A percentile compares a stretch with the other conserved stretches of the same genome.
Evolutionary conservation across 2,329 filamentous ascomycete genomes (phyloP).

Genomic region (Fusarium sp.): DNA sequence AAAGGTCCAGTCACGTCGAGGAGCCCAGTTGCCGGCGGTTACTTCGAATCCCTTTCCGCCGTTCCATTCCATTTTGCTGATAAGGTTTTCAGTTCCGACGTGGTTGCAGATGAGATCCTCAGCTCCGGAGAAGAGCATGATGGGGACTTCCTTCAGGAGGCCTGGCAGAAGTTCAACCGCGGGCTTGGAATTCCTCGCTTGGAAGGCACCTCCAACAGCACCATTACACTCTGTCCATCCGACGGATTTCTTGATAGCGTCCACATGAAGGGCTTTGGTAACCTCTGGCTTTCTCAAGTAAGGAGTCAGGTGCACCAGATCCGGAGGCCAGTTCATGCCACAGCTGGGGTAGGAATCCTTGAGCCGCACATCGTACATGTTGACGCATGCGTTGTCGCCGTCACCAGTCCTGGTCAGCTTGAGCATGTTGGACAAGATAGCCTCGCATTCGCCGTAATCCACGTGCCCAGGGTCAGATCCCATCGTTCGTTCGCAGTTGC

Average conservation of each 20-base stretch:
- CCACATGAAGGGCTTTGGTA: constrained; percentile 83
- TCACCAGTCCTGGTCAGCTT: constrained; percentile 71
- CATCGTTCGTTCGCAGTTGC: constrained; percentile 76
- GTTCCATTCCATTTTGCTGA: constrained; percentile 92
- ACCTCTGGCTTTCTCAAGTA: constrained; percentile 91
- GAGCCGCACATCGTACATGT: constrained; percentile 97
- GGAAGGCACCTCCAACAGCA: constrained; percentile 81
- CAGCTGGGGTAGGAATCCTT: constrained; percentile 85
- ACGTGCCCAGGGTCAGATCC: constrained; percentile 67
- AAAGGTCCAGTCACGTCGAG: constrained; percentile 94
- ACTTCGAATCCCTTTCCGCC: constrained; percentile 92
- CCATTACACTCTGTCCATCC: constrained; percentile 95
- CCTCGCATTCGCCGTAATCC: constrained; percentile 80
- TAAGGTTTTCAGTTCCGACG: constrained; percentile 90
- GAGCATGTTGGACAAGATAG: constrained; percentile 81
- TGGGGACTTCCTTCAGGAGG: constrained; percentile 81
- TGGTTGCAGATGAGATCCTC: constrained; percentile 98
- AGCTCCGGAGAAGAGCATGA: constrained; percentile 92
- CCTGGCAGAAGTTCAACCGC: constrained; percentile 82
- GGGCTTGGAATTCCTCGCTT: constrained; percentile 78
- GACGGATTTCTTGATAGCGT: constrained; percentile 78
- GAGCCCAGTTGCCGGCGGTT: constrained; percentile 88
- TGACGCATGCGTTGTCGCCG: constrained; percentile 77
- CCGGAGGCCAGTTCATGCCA: constrained; percentile 98
- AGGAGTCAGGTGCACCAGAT: constrained; percentile 81